Percentiles rank a stretch among this genome's conserved stretches.
phyloP scores from a whole-genome alignment of 179 eudicot genomes.

The Spinacia oleracea region DNA sequence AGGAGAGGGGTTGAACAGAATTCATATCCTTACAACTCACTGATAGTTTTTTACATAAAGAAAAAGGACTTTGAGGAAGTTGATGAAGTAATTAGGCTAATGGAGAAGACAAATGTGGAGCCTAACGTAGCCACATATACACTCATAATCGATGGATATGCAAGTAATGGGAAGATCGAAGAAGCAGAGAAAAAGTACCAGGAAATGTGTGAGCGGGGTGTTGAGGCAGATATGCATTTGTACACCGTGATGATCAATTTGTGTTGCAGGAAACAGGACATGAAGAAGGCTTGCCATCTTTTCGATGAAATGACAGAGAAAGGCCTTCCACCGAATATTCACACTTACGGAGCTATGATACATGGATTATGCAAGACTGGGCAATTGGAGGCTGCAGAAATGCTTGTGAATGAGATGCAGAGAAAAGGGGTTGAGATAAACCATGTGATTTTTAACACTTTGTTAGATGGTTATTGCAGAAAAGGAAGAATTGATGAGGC shows the following conservation, averaged over 20 bases:
- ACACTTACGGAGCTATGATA: constrained; percentile 71
- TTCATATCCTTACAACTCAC: constrained; percentile 59
- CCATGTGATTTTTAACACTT: constrained; percentile 60
- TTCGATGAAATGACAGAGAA: constrained; percentile 72
- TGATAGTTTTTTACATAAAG: constrained; percentile 57
- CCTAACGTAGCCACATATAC: constrained; percentile 69
- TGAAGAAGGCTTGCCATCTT: constrained; percentile 60
- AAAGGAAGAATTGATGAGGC: constrained; percentile 68
- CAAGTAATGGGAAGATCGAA: constrained; percentile 43
- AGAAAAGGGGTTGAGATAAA: constrained; percentile 61
- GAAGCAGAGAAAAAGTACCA: constrained; percentile 57
- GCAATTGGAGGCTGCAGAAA: constrained; percentile 63
- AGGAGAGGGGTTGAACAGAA: constrained; percentile 54
- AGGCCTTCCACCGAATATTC: constrained; percentile 59
- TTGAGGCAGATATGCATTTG: constrained; percentile 50
- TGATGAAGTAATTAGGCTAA: constrained; percentile 41
- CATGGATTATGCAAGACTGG: constrained; percentile 76
- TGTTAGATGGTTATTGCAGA: constrained; percentile 75
- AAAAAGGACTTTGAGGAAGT: constrained; percentile 43
- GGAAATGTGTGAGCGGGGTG: constrained; percentile 52
- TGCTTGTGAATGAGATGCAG: constrained; percentile 73
- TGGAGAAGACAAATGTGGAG: constrained; percentile 54
- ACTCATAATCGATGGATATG: constrained; percentile 51
- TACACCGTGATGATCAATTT: constrained; percentile 65
- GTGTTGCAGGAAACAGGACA: constrained; percentile 47